Conservation (phyloP, 176 grass and related monocot species). For the Aegilops bicornis region DNA sequence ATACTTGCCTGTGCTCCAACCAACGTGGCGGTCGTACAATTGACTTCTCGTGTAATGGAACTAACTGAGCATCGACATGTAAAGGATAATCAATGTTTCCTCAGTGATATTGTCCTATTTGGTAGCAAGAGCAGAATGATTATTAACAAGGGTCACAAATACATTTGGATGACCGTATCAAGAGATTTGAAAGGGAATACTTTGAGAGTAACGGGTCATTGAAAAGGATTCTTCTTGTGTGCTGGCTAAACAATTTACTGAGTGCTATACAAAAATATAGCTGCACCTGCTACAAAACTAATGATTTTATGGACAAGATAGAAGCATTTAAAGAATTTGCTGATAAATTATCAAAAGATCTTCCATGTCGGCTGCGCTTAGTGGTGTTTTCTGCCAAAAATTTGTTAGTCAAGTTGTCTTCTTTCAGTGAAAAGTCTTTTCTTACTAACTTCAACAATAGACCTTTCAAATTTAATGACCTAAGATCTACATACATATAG, state of each 20-base stretch:
- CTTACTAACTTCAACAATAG: too few relatives aligned
- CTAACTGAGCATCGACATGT: too few relatives aligned
- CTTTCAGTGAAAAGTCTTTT: too few relatives aligned
- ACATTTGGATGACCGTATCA: background rate
- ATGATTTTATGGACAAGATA: background rate
- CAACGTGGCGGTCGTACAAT: too few relatives aligned
- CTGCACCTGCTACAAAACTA: background rate
- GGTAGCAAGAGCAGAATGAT: background rate
- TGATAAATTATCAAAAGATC: background rate
- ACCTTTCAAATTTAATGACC: too few relatives aligned
- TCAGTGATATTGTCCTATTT: background rate
- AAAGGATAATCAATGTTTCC: background rate
- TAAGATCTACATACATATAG: background rate
- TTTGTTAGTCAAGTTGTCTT: too few relatives aligned
- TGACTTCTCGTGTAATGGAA: too few relatives aligned
- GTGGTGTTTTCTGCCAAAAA: background rate
- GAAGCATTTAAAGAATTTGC: background rate
- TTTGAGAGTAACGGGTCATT: background rate
- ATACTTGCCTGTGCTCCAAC: too few relatives aligned
- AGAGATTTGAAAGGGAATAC: background rate
- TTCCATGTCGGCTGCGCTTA: background rate
- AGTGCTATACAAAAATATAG: too few relatives aligned
- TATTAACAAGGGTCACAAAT: background rate
- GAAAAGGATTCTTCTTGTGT: background rate
- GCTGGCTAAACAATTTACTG: background rate